phyloP scores from a whole-genome alignment of 2,329 filamentous ascomycete genomes.

The Nothophaeocryptopus gaeumannii region DNA sequence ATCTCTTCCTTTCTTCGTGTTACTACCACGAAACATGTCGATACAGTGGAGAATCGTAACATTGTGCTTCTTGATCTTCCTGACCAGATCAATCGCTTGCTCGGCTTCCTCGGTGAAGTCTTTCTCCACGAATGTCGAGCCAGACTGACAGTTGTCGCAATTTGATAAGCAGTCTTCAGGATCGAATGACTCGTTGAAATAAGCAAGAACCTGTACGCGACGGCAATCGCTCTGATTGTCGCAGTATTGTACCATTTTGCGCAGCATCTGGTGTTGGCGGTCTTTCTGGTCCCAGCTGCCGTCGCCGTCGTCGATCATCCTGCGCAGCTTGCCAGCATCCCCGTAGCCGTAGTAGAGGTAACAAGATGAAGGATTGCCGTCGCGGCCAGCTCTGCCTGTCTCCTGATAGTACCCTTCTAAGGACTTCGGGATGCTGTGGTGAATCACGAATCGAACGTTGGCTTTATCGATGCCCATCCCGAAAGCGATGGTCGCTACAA shows the following conservation, averaged over 20 bases:
- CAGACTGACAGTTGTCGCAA: constrained; percentile 88
- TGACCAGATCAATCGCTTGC: constrained; percentile 67
- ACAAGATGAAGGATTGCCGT: constrained; percentile 62
- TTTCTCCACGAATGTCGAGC: constrained; percentile 64
- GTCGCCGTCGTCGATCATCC: constrained; percentile 83
- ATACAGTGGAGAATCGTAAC: constrained; percentile 77
- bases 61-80: constrained; percentile 53
- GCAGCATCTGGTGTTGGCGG: constrained; percentile 79
- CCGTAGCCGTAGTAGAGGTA: constrained; percentile 83
- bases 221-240: constrained; percentile 87
- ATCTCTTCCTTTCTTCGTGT: constrained; percentile 57
- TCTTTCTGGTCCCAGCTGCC: constrained; percentile 76
- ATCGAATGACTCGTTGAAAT: constrained; percentile 85
- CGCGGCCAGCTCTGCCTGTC: constrained; percentile 88
- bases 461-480: constrained; percentile 99
- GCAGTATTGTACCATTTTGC: constrained; percentile 80
- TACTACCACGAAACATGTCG: constrained; percentile 76
- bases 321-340: constrained; percentile 70
- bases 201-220: constrained; percentile 81
- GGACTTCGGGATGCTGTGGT: constrained; percentile 87
- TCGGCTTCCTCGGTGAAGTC: constrained; percentile 76
- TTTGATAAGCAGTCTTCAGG: constrained; percentile 66
- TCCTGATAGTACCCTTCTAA: constrained; percentile 98
- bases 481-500: constrained; percentile 97
- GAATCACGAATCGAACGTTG: constrained; percentile 93